Evolutionary conservation across 208 protist species (phyloP).

Genomic region (Perkinsela sp.): DNA sequence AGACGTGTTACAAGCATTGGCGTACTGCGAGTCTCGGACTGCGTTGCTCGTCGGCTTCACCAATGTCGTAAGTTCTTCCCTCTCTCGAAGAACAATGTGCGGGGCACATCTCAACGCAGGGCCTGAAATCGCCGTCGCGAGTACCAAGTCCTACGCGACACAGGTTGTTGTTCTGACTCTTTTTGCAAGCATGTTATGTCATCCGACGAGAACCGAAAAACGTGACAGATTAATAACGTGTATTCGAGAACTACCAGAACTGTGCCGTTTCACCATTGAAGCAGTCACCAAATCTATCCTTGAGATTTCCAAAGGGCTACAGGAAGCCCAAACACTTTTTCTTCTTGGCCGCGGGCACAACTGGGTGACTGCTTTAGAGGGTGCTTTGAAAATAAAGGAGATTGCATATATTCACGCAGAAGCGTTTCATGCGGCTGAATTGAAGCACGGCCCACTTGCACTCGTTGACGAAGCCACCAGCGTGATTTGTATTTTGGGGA

Average conservation of each 20-base stretch:
- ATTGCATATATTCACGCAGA: conserved; percentile 87
- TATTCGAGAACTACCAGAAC: conserved; percentile 16
- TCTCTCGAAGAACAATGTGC: conserved; percentile 51
- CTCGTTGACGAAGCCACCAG: conserved; percentile 75
- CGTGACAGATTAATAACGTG: conserved; percentile 27
- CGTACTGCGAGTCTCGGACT: conserved; percentile 31
- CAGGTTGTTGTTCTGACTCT: conserved; percentile 66
- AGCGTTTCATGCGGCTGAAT: conserved; percentile 72
- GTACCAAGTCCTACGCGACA: conserved; percentile 84
- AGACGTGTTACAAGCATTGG: conserved; percentile 57
- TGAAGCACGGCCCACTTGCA: conserved; percentile 91
- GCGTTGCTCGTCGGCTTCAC: conserved; percentile 61
- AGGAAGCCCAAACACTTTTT: conserved; percentile 20
- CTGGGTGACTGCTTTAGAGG: conserved; percentile 68
- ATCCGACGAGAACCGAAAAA: conserved; percentile 16
- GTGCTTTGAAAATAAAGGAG: conserved; percentile 86
- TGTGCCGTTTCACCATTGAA: conserved; percentile 25
- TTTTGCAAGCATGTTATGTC: conserved; percentile 45
- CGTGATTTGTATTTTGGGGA: conserved; percentile 28
- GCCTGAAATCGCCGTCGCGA: conserved; percentile 76
- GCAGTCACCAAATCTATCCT: conserved; percentile 14
- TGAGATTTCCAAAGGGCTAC: conserved; percentile 22
- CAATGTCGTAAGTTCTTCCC: conserved; percentile 68
- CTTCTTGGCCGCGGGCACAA: conserved; percentile 70
- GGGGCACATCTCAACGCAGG: conserved; percentile 66